Evolutionary conservation across 129 eudicot species (phyloP).

Genomic region (Sambucus nigra): DNA sequence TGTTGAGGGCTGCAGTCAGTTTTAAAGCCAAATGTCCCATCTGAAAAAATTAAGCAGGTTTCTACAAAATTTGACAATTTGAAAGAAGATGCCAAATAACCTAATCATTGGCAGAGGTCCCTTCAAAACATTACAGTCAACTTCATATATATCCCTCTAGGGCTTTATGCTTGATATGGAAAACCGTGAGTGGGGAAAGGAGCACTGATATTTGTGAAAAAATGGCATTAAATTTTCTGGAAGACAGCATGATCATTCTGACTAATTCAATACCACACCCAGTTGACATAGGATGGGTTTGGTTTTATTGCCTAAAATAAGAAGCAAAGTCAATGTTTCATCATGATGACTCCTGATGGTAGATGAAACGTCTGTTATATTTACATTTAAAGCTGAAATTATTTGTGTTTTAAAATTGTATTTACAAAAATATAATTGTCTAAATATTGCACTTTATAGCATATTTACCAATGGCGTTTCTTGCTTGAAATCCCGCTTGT

Average conservation of each 20-base stretch:
- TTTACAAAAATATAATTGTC: no score
- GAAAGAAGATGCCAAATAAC: neutral
- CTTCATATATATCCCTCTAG: no score
- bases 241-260: neutral
- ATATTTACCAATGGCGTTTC: no score
- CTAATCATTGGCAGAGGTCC: neutral
- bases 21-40: no score
- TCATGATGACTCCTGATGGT: conserved; percentile 6
- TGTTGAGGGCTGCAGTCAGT: no score
- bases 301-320: neutral
- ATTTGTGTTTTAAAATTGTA: no score
- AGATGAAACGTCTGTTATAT: neutral
- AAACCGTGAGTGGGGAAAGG: neutral
- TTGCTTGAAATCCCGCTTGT: neutral
- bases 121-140: neutral
- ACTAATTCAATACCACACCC: neutral
- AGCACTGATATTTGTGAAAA: neutral
- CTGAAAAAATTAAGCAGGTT: no score
- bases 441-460: no score
- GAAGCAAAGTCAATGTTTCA: neutral
- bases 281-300: neutral
- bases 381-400: no score
- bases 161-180: no score
- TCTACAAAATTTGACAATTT: no score
- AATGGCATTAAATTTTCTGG: neutral